A percentile compares a stretch with the other conserved stretches of the same genome.
These are phyloP conservation scores for Juncus inflexus DNA, from an alignment of 176 grass and related monocot species.

Conservation along the genomic window DNA sequence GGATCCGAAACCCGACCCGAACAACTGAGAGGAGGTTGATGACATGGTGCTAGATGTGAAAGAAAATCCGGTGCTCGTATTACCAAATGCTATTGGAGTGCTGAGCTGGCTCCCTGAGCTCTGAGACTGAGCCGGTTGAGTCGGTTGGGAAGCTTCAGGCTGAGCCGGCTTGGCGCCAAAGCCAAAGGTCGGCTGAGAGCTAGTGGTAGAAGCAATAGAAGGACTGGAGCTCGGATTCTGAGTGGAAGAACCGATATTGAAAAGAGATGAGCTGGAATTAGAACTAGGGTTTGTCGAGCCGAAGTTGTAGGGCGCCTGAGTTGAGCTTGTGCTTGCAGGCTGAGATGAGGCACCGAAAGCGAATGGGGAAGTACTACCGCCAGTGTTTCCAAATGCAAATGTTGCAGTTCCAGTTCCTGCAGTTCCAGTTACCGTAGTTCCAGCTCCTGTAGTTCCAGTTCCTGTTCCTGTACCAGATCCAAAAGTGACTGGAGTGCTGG, in stretches of 20 bases:
- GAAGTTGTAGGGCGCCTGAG: slow-evolving; percentile 11
- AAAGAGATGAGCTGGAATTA: slow-evolving; percentile 9
- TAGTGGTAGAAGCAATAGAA: slow-evolving; percentile 6
- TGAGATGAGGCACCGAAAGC: slow-evolving; percentile 17
- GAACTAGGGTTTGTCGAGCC: slow-evolving; percentile 10
- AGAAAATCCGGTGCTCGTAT: slow-evolving; percentile 15
- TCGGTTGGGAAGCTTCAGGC: slow-evolving; percentile 10
- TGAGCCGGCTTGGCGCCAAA: slow-evolving; percentile 14
- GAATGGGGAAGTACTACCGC: neutral
- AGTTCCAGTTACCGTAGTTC: neutral
- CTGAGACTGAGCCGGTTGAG: slow-evolving; percentile 11
- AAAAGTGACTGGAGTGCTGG: slow-evolving; percentile 8
- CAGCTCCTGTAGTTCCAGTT: neutral
- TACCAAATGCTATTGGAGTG: slow-evolving; percentile 19
- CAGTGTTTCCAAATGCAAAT: slow-evolving; percentile 18
- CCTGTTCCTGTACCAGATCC: neutral
- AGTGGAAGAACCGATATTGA: slow-evolving; percentile 20
- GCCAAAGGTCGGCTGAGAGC: slow-evolving; percentile 17
- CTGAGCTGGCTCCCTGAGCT: slow-evolving; percentile 19
- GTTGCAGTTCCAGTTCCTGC: neutral
- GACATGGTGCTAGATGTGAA: slow-evolving; percentile 16
- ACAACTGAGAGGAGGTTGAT: neutral
- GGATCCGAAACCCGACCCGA: too few species aligned
- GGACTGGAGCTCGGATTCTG: slow-evolving; percentile 9
- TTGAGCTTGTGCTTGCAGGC: slow-evolving; percentile 14